Evolutionary conservation across 2,329 filamentous ascomycete species (phyloP), one percentile per base, ranked within the genome.

Genomic region (Rutstroemia sp.): DNA sequence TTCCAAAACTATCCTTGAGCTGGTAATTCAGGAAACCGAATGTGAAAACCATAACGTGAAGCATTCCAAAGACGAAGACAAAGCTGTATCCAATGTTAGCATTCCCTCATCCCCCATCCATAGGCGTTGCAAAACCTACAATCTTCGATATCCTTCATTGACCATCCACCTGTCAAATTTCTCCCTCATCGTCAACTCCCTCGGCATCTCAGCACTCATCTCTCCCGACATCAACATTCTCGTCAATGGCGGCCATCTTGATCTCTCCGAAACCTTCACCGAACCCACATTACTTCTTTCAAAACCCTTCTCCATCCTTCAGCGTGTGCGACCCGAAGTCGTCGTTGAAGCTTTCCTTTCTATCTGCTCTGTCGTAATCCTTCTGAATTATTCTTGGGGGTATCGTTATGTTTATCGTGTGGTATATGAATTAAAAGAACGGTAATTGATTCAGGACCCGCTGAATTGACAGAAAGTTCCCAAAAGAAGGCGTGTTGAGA

Each of bases 111-210:
- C 38, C 46, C n/a, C 6, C 14, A 19, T 25, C 44, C 25, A 8
- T 12, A 21, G 41, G 54, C n/a, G 46, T 57, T 52, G 56, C 27
- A 38, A 30, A 25, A 80, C 86, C 57, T 77, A 90, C 83, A 92
- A 79, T 82, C 87, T 79, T 69, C 87, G 80, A 70, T 90, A 91
- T 59, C 89, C 89, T 70, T 92, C 89, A 70, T 92, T 92, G 60
- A 92, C 86, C 88, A 94, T 92, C 89, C 89, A 94, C 63, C 85
- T 78, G 71, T 92, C 86, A 68, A 92, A 87, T 69, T 81, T 87
- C 71, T 92, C 87, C 67, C 81, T 80, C 61, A 81, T 72, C 23
- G 82, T 83, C 64, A 92, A 74, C 56, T 85, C 79, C 69, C 83
- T 84, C 63, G 87, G 84, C 66, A 77, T 80, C 69, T 90, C 86